Evolutionary conservation across 768 basidiomycete species (phyloP).

Genomic region (Lentinula sp.): DNA sequence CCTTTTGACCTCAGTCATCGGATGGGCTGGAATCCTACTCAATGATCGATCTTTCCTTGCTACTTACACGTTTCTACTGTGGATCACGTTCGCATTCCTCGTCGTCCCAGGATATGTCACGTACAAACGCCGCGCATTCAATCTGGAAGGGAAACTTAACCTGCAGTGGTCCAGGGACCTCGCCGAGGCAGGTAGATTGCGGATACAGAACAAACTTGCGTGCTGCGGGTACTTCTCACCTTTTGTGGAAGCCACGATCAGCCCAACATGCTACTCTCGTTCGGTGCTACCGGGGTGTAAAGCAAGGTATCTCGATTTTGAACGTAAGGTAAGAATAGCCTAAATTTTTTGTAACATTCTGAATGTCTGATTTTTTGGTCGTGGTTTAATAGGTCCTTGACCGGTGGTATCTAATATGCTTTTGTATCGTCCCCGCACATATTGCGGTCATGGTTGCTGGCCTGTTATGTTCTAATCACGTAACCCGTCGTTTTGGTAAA

Average conservation of each 20-base stretch:
- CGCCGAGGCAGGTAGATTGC: constrained; percentile 52
- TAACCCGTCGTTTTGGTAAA: constrained; percentile 84
- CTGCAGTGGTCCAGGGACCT: constrained; percentile 66
- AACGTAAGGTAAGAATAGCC: constrained; percentile 30
- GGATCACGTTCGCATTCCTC: constrained; percentile 68
- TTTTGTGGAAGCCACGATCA: constrained; percentile 73
- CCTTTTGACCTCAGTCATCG: constrained; percentile 61
- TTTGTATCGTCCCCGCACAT: constrained; percentile 65
- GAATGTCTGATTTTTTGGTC: neutral
- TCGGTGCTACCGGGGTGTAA: constrained; percentile 74
- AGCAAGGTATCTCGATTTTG: constrained; percentile 49
- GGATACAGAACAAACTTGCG: constrained; percentile 67
- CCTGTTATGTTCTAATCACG: constrained; percentile 74
- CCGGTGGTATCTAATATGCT: constrained; percentile 62
- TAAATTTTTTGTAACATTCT: neutral
- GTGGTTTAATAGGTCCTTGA: constrained; percentile 18
- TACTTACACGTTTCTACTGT: constrained; percentile 69
- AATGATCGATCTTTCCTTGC: constrained; percentile 84
- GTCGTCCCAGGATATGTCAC: constrained; percentile 74
- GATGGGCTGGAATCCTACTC: constrained; percentile 75
- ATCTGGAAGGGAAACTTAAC: constrained; percentile 79
- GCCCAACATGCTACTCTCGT: constrained; percentile 69
- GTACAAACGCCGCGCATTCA: constrained; percentile 70
- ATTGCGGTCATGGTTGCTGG: constrained; percentile 55
- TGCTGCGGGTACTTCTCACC: constrained; percentile 83